These are phyloP conservation scores for Entelexis paramagnoliae DNA, from an alignment of 1,139 yeast genomes.

Conservation along the genomic window DNA sequence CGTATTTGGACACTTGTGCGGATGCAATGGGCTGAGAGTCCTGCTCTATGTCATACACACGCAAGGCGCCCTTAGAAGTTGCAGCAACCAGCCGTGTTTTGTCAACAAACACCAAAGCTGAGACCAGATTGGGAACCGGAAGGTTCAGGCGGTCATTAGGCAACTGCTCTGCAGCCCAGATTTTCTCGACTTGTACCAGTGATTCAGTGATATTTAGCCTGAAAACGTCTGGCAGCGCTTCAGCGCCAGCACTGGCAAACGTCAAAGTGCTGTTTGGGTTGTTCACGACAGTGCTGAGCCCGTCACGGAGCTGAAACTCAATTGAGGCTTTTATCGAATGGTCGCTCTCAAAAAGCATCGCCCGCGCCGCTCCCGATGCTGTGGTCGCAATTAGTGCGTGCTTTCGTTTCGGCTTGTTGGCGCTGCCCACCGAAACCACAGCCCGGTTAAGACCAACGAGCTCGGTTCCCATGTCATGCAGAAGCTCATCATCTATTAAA, in stretches of 20 bases:
- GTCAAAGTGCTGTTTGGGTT: constrained; percentile 9
- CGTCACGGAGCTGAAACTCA: constrained; percentile 9
- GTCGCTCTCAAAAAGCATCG: background rate
- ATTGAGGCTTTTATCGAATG: background rate
- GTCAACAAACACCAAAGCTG: constrained; percentile 29
- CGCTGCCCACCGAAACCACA: background rate
- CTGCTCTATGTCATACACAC: constrained; percentile 31
- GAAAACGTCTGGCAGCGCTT: constrained; percentile 18
- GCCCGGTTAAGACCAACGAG: constrained; percentile 4
- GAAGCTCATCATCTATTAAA: background rate
- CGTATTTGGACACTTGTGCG: constrained; percentile 23
- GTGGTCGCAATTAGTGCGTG: constrained; percentile 11
- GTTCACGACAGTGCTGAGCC: constrained; percentile 8
- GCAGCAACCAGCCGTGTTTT: constrained; percentile 46
- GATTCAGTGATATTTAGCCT: constrained; percentile 5
- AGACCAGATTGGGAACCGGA: constrained; percentile 33
- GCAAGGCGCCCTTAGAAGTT: constrained; percentile 55
- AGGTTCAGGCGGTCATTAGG: constrained; percentile 33
- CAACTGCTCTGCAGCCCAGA: constrained; percentile 35
- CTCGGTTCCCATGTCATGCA: background rate
- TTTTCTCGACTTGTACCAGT: constrained; percentile 6
- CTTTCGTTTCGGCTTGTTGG: background rate
- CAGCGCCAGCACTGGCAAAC: constrained; percentile 20
- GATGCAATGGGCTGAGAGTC: constrained; percentile 29
- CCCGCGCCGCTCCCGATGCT: constrained; percentile 8